Base-by-base conservation (phyloP, 2,329 filamentous ascomycete genomes). In the Plectosphaerella cucumerina region DNA sequence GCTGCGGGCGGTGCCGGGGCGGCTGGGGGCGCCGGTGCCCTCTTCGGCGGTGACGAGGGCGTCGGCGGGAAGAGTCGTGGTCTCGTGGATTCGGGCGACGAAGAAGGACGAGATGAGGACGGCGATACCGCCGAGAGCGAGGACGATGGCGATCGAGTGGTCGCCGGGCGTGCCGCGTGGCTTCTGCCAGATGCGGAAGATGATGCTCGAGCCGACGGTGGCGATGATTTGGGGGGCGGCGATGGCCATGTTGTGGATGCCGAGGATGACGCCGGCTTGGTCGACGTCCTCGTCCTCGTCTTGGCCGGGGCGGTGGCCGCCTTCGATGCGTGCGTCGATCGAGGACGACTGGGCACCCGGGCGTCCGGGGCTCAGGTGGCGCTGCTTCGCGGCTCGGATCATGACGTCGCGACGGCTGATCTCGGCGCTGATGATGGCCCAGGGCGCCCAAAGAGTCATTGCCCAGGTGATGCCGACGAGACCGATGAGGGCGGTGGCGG, bases 181-280 rank as follows among this genome's bases (percentile, higher is more conserved):
- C 68, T 96, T 96, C 71, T 97, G 92, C 61, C 93, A 80, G 39
- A 86, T 73, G 63, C 84, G 86, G 73, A 97, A 97, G 55, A 97
- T 88, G 53, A 87, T 74, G 62, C 87, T 91, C 53, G 89, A 93
- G 21, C 88, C 84, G 23, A 97, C 72, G 6, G 91, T 97, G 11
- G 93, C 91, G 50, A 97, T 79, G 54, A 97, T 92, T 65, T 97
- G 93, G 2, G 93, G 93, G 5, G 90, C 85, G 1, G 92, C 90
- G 59, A 97, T 89, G 15, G 92, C 87, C 71, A 97, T 93, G 67
- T 97, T 97, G 74, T 97, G 93, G 50, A 97, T 91, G 9, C 93
- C 93, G 2, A 97, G 79, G 43, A 97, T 90, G 39, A 97, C 88
- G 41, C 93, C 91, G 5, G 91, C 90, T 64, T 94, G 87, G 61